These are phyloP conservation scores for Cercophora sp. DNA, from an alignment of 495 filamentous ascomycete genomes.

Conservation along the genomic window DNA sequence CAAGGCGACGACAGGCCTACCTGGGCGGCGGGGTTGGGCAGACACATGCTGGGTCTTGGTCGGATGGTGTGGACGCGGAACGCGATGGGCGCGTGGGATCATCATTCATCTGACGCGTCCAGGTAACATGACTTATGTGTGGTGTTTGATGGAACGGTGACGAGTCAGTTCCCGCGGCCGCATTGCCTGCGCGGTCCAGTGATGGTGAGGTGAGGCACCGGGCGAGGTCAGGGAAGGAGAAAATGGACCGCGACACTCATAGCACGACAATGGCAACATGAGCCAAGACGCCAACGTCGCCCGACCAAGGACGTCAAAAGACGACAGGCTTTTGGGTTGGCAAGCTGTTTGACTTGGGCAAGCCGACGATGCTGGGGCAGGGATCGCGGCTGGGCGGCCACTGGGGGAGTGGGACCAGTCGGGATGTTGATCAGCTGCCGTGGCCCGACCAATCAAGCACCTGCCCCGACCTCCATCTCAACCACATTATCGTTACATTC, in stretches of 20 bases:
- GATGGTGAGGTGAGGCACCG: neutral
- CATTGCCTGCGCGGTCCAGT: no score
- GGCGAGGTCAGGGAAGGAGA: neutral
- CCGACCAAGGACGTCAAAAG: neutral
- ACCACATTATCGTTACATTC: conserved; percentile 13
- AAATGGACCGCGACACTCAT: neutral
- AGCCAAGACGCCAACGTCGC: neutral
- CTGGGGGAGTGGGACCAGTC: conserved; percentile 21
- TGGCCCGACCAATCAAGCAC: conserved; percentile 25
- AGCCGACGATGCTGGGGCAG: no score
- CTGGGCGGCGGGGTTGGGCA: neutral
- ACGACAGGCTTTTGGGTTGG: neutral
- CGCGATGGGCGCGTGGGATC: neutral
- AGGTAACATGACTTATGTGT: neutral
- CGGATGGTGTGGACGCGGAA: neutral
- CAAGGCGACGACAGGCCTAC: neutral
- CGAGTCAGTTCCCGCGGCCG: no score
- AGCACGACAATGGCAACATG: neutral
- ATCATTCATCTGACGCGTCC: neutral
- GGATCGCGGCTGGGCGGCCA: neutral
- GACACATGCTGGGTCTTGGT: no score
- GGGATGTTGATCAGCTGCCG: conserved; percentile 27
- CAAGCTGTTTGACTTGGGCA: neutral
- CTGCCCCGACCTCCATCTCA: conserved; percentile 18
- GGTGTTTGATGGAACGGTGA: neutral